These are phyloP conservation scores for Dillenia turbinata DNA, from an alignment of 164 flowering plant genomes.

Conservation along the genomic window DNA sequence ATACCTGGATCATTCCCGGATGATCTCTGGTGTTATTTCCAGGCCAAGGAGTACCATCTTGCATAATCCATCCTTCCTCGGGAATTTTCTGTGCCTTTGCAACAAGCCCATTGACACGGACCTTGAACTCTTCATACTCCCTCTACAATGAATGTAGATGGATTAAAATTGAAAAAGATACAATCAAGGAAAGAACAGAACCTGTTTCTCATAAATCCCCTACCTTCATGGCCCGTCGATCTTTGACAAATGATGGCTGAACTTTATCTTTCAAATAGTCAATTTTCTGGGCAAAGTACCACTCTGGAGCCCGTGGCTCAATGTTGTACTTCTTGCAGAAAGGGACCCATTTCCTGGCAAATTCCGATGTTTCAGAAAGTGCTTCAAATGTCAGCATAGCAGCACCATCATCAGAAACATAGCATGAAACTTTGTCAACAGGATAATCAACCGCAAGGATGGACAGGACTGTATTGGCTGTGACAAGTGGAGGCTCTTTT, in stretches of 20 bases:
- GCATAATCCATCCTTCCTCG: constrained; percentile 97
- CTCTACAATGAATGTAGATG: constrained; percentile 36
- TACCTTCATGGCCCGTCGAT: constrained; percentile 95
- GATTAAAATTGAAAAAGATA: background rate
- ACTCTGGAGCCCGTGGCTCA: constrained; percentile 96
- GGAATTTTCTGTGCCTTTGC: constrained; percentile 76
- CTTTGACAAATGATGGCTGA: constrained; percentile 85
- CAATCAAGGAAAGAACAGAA: background rate
- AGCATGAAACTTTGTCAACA: constrained; percentile 95
- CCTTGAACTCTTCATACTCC: constrained; percentile 89
- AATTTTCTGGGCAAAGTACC: constrained; percentile 80
- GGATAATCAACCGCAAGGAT: constrained; percentile 96
- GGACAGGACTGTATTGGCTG: constrained; percentile 91
- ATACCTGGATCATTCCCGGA: constrained; percentile 96
- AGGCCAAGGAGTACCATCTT: constrained; percentile 98
- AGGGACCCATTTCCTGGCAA: constrained; percentile 94
- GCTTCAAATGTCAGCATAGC: constrained; percentile 95
- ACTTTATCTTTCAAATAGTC: constrained; percentile 91
- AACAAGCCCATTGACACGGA: constrained; percentile 78
- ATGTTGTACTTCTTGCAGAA: constrained; percentile 81
- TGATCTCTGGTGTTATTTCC: constrained; percentile 92
- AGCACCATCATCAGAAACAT: constrained; percentile 96
- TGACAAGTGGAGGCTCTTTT: constrained; percentile 94
- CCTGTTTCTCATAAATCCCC: background rate
- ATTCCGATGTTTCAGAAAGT: constrained; percentile 83